Percentiles rank a stretch among this genome's conserved stretches.
These are phyloP conservation scores for Chalaropsis ovoidea DNA, from an alignment of 2,329 filamentous ascomycete species.

Conservation along the genomic window DNA sequence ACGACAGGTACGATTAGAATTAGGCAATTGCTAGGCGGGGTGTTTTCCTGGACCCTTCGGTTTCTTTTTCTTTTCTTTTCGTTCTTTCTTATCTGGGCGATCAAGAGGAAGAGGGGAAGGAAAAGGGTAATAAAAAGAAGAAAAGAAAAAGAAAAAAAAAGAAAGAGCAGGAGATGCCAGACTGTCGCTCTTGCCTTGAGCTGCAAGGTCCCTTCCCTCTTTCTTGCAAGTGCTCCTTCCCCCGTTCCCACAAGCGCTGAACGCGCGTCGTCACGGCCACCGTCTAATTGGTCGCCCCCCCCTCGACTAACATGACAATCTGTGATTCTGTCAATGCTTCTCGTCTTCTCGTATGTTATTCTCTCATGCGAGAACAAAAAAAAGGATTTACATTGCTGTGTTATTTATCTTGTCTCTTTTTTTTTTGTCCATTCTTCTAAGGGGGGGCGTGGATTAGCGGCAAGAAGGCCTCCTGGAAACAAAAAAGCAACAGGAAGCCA, in stretches of 20 bases:
- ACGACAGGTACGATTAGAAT: no score
- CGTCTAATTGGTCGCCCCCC: background rate
- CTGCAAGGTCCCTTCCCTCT: conserved; percentile 11
- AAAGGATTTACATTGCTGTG: no score
- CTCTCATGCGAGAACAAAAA: no score
- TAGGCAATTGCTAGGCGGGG: background rate
- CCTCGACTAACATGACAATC: no score
- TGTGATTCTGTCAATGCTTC: no score
- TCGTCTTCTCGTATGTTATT: no score
- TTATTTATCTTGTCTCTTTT: background rate
- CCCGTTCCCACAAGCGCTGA: background rate
- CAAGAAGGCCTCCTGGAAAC: no score
- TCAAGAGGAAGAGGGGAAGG: background rate
- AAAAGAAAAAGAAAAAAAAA: conserved; percentile 9
- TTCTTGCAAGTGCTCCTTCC: conserved; percentile 8
- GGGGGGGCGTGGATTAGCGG: no score
- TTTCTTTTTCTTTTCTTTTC: background rate
- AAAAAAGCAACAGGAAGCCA: background rate
- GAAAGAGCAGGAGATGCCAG: conserved; percentile 23
- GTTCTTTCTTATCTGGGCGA: background rate
- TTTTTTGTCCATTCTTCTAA: background rate
- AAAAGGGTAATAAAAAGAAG: conserved; percentile 9
- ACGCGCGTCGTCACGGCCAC: conserved; percentile 1
- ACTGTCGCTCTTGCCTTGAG: conserved; percentile 6
- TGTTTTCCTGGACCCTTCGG: no score